Percentiles rank a stretch among this genome's conserved stretches.
These are phyloP conservation scores for Bretschneidera sinensis DNA, from an alignment of 345 rosid genomes.

Conservation along the genomic window DNA sequence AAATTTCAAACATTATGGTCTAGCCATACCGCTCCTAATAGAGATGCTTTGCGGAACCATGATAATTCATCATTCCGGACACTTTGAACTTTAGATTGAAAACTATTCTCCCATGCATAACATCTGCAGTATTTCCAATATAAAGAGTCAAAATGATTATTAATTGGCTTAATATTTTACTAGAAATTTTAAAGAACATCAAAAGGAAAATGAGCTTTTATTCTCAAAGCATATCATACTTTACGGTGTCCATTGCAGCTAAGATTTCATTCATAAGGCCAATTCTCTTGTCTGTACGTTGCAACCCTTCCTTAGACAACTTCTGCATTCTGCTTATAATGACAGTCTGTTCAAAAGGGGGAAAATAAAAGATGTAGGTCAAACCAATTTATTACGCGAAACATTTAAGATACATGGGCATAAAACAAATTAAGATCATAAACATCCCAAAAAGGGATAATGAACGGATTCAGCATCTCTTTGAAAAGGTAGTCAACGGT, in stretches of 20 bases:
- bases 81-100: conserved; percentile 77
- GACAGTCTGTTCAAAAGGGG: conserved; percentile 49
- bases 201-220: not conserved
- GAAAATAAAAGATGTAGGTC: conserved; percentile 1
- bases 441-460: no score
- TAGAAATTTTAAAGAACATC: not conserved
- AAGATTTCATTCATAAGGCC: conserved; percentile 97
- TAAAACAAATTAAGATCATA: no score
- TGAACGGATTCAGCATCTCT: no score
- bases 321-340: conserved; percentile 91
- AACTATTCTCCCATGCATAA: conserved; percentile 98
- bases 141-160: not conserved
- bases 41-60: conserved; percentile 92
- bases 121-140: conserved; percentile 50
- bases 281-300: conserved; percentile 94
- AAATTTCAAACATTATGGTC: not conserved
- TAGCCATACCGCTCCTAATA: conserved; percentile 78
- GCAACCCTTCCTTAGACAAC: conserved; percentile 88
- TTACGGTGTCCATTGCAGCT: conserved; percentile 99
- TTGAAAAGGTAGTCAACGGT: no score
- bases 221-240: conserved; percentile 44
- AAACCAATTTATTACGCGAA: not conserved
- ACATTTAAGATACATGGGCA: no score
- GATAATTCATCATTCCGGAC: conserved; percentile 83
- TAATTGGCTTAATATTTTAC: not conserved